Evolutionary conservation across 139 green algal genomes (phyloP).

Genomic region (Ulvella scutata): DNA sequence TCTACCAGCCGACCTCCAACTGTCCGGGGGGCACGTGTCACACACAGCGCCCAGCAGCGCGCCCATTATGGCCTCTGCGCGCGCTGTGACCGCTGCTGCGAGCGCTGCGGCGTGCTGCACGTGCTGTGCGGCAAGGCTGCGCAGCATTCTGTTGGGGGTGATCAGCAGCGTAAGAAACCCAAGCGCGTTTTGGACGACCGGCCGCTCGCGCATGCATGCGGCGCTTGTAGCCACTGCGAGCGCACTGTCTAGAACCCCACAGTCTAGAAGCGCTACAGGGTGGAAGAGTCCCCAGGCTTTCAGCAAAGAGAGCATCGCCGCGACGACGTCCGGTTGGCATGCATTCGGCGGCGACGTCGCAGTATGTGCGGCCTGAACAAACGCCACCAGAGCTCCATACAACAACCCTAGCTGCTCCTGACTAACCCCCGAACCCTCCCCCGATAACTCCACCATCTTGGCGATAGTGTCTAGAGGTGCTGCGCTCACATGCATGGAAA

Average conservation of each 20-base stretch:
- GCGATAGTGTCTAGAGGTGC: not conserved
- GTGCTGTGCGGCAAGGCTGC: not conserved
- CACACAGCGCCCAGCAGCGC: not conserved
- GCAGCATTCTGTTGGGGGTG: not conserved
- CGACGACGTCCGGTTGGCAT: not conserved
- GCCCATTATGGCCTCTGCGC: not conserved
- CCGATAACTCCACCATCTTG: not conserved
- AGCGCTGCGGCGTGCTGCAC: not conserved
- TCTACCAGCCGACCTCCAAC: not conserved
- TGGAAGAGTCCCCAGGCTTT: not conserved
- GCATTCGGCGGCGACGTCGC: not conserved
- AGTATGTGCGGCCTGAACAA: not conserved
- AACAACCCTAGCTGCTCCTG: not conserved
- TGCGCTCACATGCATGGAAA: not conserved
- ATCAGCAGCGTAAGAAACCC: not conserved
- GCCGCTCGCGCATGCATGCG: not conserved
- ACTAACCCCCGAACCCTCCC: not conserved
- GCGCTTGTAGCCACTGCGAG: not conserved
- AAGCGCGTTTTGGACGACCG: not conserved
- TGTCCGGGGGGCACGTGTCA: not conserved
- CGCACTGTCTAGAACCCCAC: not conserved
- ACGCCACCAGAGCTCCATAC: not conserved
- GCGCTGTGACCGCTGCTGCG: not conserved
- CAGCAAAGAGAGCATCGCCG: not conserved
- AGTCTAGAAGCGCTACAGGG: not conserved